Conservation (phyloP, 495 filamentous ascomycete genomes). For the Evansstolkia leycettana region DNA sequence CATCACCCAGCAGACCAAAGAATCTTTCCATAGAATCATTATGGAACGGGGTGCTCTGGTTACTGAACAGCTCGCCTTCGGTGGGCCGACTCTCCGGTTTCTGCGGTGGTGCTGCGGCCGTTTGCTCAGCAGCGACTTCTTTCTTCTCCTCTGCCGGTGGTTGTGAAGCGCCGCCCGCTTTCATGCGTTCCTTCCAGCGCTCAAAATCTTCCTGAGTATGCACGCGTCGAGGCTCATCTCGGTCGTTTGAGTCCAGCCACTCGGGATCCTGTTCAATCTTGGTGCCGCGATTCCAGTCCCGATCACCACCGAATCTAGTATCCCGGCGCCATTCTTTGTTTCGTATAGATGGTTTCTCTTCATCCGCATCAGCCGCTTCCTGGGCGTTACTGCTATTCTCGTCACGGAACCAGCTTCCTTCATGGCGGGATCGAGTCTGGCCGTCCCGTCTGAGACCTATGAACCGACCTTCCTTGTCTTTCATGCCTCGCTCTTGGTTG, state of each 20-base stretch:
- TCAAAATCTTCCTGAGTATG: constrained; percentile 90
- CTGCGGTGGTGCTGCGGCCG: constrained; percentile 8
- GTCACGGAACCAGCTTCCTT: constrained; percentile 46
- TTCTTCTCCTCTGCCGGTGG: constrained; percentile 35
- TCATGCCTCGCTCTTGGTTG: constrained; percentile 29
- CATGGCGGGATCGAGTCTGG: constrained; percentile 34
- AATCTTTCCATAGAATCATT: constrained; percentile 68
- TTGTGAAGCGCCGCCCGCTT: constrained; percentile 37
- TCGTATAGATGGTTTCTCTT: constrained; percentile 38
- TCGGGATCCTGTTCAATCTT: constrained; percentile 69
- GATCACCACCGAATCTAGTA: constrained; percentile 43
- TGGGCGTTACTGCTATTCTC: constrained; percentile 37
- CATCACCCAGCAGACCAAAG: constrained; percentile 55
- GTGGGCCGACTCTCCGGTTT: constrained; percentile 22
- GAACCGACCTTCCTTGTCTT: constrained; percentile 37
- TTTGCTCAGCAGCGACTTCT: constrained; percentile 19
- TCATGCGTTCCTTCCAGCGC: constrained; percentile 90
- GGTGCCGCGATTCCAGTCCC: constrained; percentile 43
- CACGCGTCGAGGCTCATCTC: constrained; percentile 49
- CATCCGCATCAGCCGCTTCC: constrained; percentile 42
- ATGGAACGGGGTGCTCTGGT: constrained; percentile 23
- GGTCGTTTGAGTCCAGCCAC: constrained; percentile 70
- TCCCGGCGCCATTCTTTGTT: constrained; percentile 56
- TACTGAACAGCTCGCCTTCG: constrained; percentile 27
- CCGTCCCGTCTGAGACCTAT: constrained; percentile 31